Evolutionary conservation across 139 green algal genomes (phyloP), one percentile per base, ranked within the genome.

Genomic region (Micromonas pusilla): DNA sequence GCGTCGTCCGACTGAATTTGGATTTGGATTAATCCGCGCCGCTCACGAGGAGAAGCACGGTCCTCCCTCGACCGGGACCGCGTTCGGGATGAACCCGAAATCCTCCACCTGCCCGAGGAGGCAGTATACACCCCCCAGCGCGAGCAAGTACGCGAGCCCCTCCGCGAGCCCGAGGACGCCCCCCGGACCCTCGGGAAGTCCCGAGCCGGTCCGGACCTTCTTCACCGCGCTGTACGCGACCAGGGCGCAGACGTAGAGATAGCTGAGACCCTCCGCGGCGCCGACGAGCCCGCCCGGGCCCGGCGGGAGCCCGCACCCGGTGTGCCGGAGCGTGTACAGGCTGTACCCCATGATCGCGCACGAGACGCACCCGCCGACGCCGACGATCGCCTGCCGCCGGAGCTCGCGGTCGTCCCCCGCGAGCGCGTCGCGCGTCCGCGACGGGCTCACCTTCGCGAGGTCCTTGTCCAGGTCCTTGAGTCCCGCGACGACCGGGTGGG

Each of bases 251-350:
- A 92, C 79, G 0, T 63, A 72, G 6, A 92, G 82, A 77, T 92
- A 93, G 20, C 33, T 66, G 19, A 93, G 36, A 45, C 89, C 89
- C 79, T 93, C 89, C n/a, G 83, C 65, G 0, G 83, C 88, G 31
- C 89, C 89, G 30, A 93, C 70, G 32, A 79, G 34, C 19, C 88
- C 89, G n/a, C 76, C 70, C 19, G 89, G 89, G 16, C 89, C 89
- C 1, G 89, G 88, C 16, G 88, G 88, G 53, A 92, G 82, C 26
- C 88, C 88, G 74, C 87, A 91, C n/a, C 88, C 88, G 78, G 82
- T 80, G 23, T 66, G 23, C 21, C 19, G 6, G 31, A 76, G 70
- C 25, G 39, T 53, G 3, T 31, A 62, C 34, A 66, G 23, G 2
- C 23, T 39, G 25, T 20, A 76, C 3, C 34, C 9, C 20, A 60